phyloP scores from a whole-genome alignment of 805 yeast genomes.

The Spencermartinsiella europaea region DNA sequence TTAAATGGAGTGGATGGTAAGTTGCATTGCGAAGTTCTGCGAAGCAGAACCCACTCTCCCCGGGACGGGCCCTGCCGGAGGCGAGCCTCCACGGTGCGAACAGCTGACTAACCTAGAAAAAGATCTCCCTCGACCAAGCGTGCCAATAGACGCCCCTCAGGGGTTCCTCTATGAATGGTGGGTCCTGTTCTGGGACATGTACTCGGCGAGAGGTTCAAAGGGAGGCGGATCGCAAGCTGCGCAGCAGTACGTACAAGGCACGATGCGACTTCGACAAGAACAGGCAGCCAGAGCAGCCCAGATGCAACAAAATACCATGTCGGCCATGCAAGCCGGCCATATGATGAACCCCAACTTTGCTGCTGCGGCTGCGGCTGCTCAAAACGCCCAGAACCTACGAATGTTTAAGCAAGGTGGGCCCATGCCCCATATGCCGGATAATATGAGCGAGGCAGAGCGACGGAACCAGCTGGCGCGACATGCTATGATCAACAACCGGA shows the following conservation, averaged over 20 bases:
- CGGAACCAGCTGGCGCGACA: slow-evolving; percentile 28
- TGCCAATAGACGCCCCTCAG: slow-evolving; percentile 70
- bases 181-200: slow-evolving; percentile 93
- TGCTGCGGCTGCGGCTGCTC: slow-evolving; percentile 13
- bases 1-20: slow-evolving; percentile 9
- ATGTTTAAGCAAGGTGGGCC: slow-evolving; percentile 1
- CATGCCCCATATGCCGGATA: slow-evolving; percentile 13
- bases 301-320: slow-evolving; percentile 23
- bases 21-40: neutral
- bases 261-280: slow-evolving; percentile 44
- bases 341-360: slow-evolving; percentile 12
- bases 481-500: slow-evolving; percentile 26
- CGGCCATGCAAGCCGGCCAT: slow-evolving; percentile 30
- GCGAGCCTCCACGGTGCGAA: neutral
- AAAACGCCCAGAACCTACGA: neutral
- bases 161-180: slow-evolving; percentile 93
- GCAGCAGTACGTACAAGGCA: slow-evolving; percentile 59
- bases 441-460: slow-evolving; percentile 25
- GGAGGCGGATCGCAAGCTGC: slow-evolving; percentile 57
- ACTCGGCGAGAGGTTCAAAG: slow-evolving; percentile 69
- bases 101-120: slow-evolving; percentile 9
- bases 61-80: no score
- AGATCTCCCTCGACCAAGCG: slow-evolving; percentile 21
- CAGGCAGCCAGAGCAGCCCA: slow-evolving; percentile 37
- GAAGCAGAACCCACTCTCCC: no score